phyloP scores from a whole-genome alignment of 106 monocot genomes.

The Platanthera zijinensis region DNA sequence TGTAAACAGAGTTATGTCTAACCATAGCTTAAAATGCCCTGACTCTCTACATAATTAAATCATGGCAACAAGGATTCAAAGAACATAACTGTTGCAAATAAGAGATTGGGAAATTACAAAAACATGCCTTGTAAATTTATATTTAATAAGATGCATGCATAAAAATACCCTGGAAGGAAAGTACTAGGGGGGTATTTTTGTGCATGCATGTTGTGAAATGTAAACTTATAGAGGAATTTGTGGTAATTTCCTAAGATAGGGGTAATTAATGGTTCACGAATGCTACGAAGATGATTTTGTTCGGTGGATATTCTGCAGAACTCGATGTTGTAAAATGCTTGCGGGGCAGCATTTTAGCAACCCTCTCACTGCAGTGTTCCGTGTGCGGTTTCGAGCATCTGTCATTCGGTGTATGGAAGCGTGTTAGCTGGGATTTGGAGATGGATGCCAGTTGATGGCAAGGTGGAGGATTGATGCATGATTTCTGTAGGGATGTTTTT shows the following conservation, averaged over 20 bases:
- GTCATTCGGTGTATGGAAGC: constrained; percentile 76
- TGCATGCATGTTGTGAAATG: too few relatives aligned
- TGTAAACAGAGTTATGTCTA: neutral
- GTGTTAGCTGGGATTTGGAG: constrained; percentile 80
- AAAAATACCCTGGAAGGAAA: too few relatives aligned
- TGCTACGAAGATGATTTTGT: too few relatives aligned
- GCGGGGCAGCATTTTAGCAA: constrained; percentile 70
- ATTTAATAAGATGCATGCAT: too few relatives aligned
- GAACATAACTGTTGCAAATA: constrained; percentile 66
- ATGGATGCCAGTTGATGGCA: constrained; percentile 15
- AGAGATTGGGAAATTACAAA: too few relatives aligned
- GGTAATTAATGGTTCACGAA: too few relatives aligned
- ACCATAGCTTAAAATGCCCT: constrained; percentile 9
- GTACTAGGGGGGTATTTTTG: too few relatives aligned
- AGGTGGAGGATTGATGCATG: constrained; percentile 4
- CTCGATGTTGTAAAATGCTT: constrained; percentile 78
- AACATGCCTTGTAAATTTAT: too few relatives aligned
- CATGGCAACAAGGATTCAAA: constrained; percentile 90
- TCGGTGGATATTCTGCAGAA: constrained; percentile 14
- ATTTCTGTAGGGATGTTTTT: neutral
- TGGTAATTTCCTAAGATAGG: too few relatives aligned
- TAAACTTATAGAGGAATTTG: too few relatives aligned
- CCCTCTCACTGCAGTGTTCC: constrained; percentile 87
- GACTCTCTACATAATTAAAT: constrained; percentile 45
- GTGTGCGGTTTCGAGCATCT: constrained; percentile 79